Evolutionary conservation across 208 protist genomes (phyloP).

Genomic region (Trypanosoma scelopori): DNA sequence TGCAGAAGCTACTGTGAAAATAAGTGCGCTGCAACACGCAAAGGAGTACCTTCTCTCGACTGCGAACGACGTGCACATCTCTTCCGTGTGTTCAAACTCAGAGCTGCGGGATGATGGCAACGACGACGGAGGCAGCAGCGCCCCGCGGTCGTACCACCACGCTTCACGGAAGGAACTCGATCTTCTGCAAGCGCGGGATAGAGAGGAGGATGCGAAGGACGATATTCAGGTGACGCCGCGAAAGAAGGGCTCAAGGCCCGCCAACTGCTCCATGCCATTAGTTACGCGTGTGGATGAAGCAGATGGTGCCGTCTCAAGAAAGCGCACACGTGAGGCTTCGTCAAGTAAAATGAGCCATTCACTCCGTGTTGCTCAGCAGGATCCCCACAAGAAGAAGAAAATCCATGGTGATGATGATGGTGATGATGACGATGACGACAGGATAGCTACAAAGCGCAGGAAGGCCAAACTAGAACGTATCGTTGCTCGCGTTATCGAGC

Average conservation of each 20-base stretch:
- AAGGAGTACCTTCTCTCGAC: conserved; percentile 73
- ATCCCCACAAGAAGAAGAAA: background rate
- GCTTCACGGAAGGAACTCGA: conserved; percentile 23
- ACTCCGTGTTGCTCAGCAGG: background rate
- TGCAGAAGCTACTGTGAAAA: conserved; percentile 40
- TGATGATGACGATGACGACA: conserved; percentile 22
- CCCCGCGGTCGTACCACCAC: background rate
- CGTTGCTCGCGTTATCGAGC: conserved; percentile 55
- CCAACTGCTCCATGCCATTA: conserved; percentile 20
- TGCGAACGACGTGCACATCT: conserved; percentile 38
- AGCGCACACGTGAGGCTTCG: conserved; percentile 1
- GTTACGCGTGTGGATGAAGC: conserved; percentile 12
- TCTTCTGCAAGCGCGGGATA: conserved; percentile 37
- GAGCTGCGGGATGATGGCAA: background rate
- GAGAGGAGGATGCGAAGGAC: conserved; percentile 55
- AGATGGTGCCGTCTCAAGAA: background rate
- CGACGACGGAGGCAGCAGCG: background rate
- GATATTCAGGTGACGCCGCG: conserved; percentile 45
- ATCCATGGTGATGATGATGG: background rate
- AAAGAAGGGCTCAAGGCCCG: conserved; percentile 25
- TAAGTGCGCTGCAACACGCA: conserved; percentile 67
- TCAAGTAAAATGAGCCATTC: conserved; percentile 6
- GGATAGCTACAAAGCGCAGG: conserved; percentile 27
- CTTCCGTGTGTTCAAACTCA: conserved; percentile 28
- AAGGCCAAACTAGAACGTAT: conserved; percentile 66